Conservation (phyloP, 345 rosid species). For the Arabidopsis suecica region DNA sequence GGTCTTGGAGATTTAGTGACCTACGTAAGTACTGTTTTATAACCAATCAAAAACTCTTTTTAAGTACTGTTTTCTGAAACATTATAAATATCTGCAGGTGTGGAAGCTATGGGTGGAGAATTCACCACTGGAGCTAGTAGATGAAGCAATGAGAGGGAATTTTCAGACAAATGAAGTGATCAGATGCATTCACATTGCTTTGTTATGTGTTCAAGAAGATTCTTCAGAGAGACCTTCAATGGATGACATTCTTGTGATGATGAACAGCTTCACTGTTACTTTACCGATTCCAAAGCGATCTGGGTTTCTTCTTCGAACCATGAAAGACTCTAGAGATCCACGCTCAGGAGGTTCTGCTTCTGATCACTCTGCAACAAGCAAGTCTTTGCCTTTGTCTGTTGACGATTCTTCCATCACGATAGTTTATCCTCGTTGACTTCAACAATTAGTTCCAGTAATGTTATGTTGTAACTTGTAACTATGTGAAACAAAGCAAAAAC, state of each 20-base stretch:
- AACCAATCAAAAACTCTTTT: background rate
- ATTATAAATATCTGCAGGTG: constrained; percentile 39
- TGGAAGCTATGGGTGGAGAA: constrained; percentile 61
- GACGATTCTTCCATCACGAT: constrained; percentile 49
- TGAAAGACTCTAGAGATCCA: constrained; percentile 10
- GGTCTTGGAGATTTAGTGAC: constrained; percentile 41
- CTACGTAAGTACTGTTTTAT: constrained; percentile 41
- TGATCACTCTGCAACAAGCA: constrained; percentile 34
- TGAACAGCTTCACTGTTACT: constrained; percentile 51
- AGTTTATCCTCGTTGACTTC: constrained; percentile 48
- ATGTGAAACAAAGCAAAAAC: constrained; percentile 22
- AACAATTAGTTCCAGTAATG: constrained; percentile 1
- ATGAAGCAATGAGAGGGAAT: constrained; percentile 41
- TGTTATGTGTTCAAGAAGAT: constrained; percentile 69
- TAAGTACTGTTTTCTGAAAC: background rate
- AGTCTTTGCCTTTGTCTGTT: constrained; percentile 38
- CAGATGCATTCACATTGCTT: constrained; percentile 61
- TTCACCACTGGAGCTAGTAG: constrained; percentile 53
- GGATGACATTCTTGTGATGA: constrained; percentile 55
- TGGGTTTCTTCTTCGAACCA: constrained; percentile 36
- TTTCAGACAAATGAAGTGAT: constrained; percentile 53
- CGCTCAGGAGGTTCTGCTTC: constrained; percentile 26
- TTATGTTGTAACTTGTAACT: background rate
- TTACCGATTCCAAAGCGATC: constrained; percentile 52
- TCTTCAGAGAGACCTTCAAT: constrained; percentile 56